Percentiles rank a stretch among this genome's conserved stretches.
Evolutionary conservation across 2,329 filamentous ascomycete species (phyloP).

Genomic region (Pseudopithomyces chartarum): DNA sequence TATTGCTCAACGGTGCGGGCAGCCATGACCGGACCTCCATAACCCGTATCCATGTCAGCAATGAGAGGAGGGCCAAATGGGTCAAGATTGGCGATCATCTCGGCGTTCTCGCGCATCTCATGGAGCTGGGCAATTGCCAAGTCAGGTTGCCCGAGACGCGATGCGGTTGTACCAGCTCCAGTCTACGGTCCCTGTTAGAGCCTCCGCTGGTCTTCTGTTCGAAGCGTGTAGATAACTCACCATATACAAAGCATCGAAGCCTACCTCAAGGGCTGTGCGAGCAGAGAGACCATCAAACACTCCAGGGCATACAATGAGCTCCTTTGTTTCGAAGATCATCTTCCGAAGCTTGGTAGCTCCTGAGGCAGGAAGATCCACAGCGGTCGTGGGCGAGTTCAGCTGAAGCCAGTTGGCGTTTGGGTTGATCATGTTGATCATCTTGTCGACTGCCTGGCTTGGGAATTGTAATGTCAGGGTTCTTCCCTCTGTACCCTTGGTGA

Average conservation of each 20-base stretch:
- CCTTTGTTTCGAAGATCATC: slow-evolving; percentile 16
- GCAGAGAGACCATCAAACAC: slow-evolving; percentile 70
- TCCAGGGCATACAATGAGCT: slow-evolving; percentile 60
- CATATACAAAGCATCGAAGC: slow-evolving; percentile 69
- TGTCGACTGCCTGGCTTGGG: not conserved
- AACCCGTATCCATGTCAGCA: slow-evolving; percentile 62
- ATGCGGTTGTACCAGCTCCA: slow-evolving; percentile 45
- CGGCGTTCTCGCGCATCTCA: slow-evolving; percentile 65
- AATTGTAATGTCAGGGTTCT: not conserved
- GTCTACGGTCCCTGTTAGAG: not conserved
- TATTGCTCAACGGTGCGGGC: slow-evolving; percentile 56
- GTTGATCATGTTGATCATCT: not conserved
- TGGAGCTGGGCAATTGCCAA: slow-evolving; percentile 62
- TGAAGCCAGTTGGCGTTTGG: slow-evolving; percentile 2
- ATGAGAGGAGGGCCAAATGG: slow-evolving; percentile 42
- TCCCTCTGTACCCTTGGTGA: not conserved
- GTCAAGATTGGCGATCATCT: slow-evolving; percentile 65
- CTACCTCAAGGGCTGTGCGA: slow-evolving; percentile 62
- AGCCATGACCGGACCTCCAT: slow-evolving; percentile 46
- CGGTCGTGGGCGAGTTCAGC: not conserved
- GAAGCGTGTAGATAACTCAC: not conserved
- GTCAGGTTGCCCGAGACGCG: slow-evolving; percentile 63
- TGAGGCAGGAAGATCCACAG: not conserved
- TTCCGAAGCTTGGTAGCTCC: slow-evolving; percentile 17
- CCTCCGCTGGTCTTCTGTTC: not conserved